Base-by-base conservation (phyloP, 2,329 filamentous ascomycete genomes). In the Claviceps paspali region DNA sequence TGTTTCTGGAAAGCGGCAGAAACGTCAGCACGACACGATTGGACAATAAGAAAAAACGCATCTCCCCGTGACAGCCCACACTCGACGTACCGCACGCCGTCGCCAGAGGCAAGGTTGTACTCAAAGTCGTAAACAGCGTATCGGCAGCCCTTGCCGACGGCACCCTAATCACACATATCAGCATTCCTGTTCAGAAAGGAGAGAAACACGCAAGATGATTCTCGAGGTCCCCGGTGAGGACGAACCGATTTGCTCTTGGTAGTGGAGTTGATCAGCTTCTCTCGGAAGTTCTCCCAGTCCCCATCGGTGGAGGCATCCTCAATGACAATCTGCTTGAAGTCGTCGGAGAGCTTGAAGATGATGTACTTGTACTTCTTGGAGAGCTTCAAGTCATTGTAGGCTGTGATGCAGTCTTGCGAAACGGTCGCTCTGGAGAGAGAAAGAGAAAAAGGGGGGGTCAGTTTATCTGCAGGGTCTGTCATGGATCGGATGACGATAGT, bases 51-150 rank as follows among this genome's bases (percentile, higher is more conserved):
- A n/a, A n/a, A n/a, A n/a, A n/a, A n/a, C n/a, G n/a, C n/a, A n/a
- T n/a, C n/a, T n/a, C n/a, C n/a, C n/a, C n/a, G n/a, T n/a, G n/a
- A n/a, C n/a, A n/a, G n/a, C n/a, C n/a, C n/a, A n/a, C n/a, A n/a
- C n/a, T n/a, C n/a, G n/a, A 40, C 41, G 27, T 71, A 78, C 74
- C 80, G 75, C 54, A 68, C 67, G 52, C 82, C 82, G 62, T 86
- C 82, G 49, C 80, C 81, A 40, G 68, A 71, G 41, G 72, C 70
- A 44, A 82, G 68, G 47, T 70, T 70, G 64, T 85, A 91, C 65
- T 82, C 70, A 59, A 91, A 80, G 63, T 91, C 83, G 63, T 83
- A 91, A 54, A 91, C 76, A 46, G 82, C 83, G 57, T 87, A 91
- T 60, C 83, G 74, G 56, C 79, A 82, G 46, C 82, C 82, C 63